Percentiles rank a stretch among this genome's conserved stretches.
phyloP scores from a whole-genome alignment of 495 filamentous ascomycete genomes.

The Penicillium argentinense region DNA sequence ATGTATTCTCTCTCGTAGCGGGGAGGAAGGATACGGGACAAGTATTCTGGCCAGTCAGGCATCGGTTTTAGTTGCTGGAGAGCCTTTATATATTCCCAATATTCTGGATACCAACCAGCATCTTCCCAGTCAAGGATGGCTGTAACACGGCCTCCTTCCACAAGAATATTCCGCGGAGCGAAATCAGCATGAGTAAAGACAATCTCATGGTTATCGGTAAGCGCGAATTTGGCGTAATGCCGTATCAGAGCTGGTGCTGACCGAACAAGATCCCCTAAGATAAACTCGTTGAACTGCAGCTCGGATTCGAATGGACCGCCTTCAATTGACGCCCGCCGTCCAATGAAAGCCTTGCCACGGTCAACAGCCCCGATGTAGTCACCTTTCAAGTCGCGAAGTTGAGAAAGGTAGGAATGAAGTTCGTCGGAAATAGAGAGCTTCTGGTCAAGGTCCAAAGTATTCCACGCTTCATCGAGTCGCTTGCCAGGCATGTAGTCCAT shows the following conservation, averaged over 20 bases:
- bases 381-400: constrained; percentile 25
- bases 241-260: constrained; percentile 13
- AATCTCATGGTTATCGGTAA: constrained; percentile 24
- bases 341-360: constrained; percentile 13
- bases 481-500: constrained; percentile 36
- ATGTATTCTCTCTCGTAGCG: constrained; percentile 15
- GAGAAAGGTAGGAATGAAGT: constrained; percentile 17
- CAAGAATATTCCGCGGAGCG: constrained; percentile 20
- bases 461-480: constrained; percentile 23
- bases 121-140: constrained; percentile 20
- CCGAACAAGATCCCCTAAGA: constrained; percentile 15
- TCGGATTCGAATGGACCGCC: constrained; percentile 27
- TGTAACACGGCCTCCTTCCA: constrained; percentile 11
- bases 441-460: constrained; percentile 6
- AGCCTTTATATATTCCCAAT: constrained; percentile 12
- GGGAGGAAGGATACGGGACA: constrained; percentile 14
- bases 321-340: constrained; percentile 9
- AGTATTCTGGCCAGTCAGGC: constrained; percentile 16
- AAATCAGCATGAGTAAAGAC: constrained; percentile 22
- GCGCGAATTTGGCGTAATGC: constrained; percentile 20
- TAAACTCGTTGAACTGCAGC: constrained; percentile 25
- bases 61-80: constrained; percentile 6
- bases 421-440: constrained; percentile 18
- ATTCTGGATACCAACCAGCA: constrained; percentile 15
- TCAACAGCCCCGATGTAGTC: constrained; percentile 21